Base-by-base conservation (phyloP, 306 rosid species). In the Delonix regia region DNA sequence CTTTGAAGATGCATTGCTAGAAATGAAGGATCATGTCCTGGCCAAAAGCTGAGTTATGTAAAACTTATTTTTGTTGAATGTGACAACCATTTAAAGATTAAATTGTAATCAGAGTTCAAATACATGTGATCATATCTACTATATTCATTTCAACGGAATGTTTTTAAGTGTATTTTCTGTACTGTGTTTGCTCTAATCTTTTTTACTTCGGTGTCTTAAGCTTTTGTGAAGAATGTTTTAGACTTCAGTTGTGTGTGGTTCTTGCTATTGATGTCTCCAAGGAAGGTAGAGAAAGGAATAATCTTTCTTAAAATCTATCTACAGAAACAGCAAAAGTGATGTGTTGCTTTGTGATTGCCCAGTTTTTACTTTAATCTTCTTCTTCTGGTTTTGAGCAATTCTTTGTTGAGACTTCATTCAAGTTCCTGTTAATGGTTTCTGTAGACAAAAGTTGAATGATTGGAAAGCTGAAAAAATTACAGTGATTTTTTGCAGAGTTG, bases 1-100 rank as follows among this genome's bases (percentile, higher is more conserved):
- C 83, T 92, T 95, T 73, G 96, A 95, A 73, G 92, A 92, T 63
- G 97, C 96, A 55, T 87, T 95, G 73, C 80, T 89, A 66, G 92
- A 92, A 77, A 85, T 92, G 97, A 92, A 88, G 85, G 89, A 69
- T 73, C 88, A 81, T 24, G 91, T 80, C 27, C 55, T 68, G 28
- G 64, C 82, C 33, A 72, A 82, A 55, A 72, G 56, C 62, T 82
- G 71, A 76, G 53, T 41, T 75, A 34, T 65, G 25, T 56, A 52
- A 56, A 36, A 41, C 5, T 78, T 18, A 42, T 55, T 71, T 75
- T 47, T 39, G 27, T 61, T 78, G 51, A 45, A 70, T 75, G 68
- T 47, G 61, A 45, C 39, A 12, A 53, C 62, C 62, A 63, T 70
- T 61, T 61, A 34, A 28, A 27, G 9, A 16, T 47, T 24, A 6